Conservation (phyloP, 768 basidiomycete genomes). For the Boletus coccyginus region DNA sequence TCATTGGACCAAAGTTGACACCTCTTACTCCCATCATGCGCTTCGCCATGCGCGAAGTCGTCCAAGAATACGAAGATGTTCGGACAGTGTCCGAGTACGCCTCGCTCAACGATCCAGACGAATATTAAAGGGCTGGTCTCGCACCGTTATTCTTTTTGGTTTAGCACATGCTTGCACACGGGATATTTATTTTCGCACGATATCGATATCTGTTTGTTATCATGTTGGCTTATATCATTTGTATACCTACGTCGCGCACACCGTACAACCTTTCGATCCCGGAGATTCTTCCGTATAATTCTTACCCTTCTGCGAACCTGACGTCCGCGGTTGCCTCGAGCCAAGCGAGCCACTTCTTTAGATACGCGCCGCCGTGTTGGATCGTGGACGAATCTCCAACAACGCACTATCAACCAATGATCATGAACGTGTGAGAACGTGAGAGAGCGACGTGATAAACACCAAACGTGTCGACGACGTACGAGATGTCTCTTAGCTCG, state of each 20-base stretch:
- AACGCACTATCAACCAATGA: conserved; percentile 70
- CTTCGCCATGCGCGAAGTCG: conserved; percentile 80
- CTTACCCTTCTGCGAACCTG: conserved; percentile 64
- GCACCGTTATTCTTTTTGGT: background rate
- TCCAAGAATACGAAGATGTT: conserved; percentile 79
- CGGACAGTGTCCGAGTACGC: conserved; percentile 76
- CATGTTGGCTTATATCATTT: conserved; percentile 2
- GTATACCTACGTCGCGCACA: conserved; percentile 1
- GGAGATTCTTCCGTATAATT: background rate
- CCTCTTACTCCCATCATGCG: conserved; percentile 80
- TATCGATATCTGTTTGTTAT: background rate
- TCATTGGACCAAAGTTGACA: conserved; percentile 71
- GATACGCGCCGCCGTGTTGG: conserved; percentile 73
- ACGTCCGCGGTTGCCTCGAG: conserved; percentile 89
- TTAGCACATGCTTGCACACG: background rate
- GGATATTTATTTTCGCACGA: conserved; percentile 7
- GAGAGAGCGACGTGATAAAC: background rate
- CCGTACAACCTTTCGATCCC: background rate
- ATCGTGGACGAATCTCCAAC: conserved; percentile 95
- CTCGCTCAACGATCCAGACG: conserved; percentile 66
- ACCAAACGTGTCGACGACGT: conserved; percentile 25
- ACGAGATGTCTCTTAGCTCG: conserved; percentile 86
- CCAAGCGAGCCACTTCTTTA: conserved; percentile 91
- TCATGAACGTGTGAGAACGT: background rate
- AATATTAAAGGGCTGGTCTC: conserved; percentile 44